Percentiles rank a stretch among this genome's conserved stretches.
Evolutionary conservation across 208 protist species (phyloP).

Genomic region (Polymyxa betae): DNA sequence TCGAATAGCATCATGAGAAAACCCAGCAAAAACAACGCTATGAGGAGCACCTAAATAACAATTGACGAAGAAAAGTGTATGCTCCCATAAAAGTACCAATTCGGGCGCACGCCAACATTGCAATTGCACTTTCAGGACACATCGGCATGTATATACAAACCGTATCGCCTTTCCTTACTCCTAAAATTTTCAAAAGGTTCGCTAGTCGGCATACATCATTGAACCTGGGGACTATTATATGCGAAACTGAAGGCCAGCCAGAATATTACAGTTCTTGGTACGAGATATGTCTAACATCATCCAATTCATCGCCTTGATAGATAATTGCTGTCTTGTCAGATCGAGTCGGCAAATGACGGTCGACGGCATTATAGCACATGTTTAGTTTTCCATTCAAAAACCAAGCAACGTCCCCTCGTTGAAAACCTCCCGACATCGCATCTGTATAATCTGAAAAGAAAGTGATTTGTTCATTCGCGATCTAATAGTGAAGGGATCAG

Average conservation of each 20-base stretch:
- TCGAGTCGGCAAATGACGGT: slow-evolving; percentile 55
- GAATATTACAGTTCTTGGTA: slow-evolving; percentile 47
- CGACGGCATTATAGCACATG: slow-evolving; percentile 63
- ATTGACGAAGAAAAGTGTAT: background rate
- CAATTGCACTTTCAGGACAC: slow-evolving; percentile 76
- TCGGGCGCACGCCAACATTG: slow-evolving; percentile 95
- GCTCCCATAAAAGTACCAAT: slow-evolving; percentile 83
- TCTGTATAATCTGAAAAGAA: background rate
- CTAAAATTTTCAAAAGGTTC: slow-evolving; percentile 75
- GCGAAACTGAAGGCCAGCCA: background rate
- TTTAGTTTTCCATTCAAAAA: slow-evolving; percentile 61
- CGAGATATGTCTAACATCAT: background rate
- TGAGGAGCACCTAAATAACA: background rate
- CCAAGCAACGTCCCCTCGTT: slow-evolving; percentile 40
- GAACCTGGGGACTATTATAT: background rate
- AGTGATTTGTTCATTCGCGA: background rate
- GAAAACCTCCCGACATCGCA: background rate
- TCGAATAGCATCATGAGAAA: slow-evolving; percentile 70
- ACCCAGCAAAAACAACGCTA: slow-evolving; percentile 68
- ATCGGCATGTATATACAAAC: slow-evolving; percentile 96
- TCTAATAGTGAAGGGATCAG: background rate
- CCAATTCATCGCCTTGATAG: slow-evolving; percentile 57
- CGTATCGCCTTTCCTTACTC: slow-evolving; percentile 77
- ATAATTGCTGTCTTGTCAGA: slow-evolving; percentile 56
- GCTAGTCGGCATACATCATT: slow-evolving; percentile 53